These are phyloP conservation scores for Rhododendron simsii DNA, from an alignment of 148 eudicot species.

Conservation along the genomic window DNA sequence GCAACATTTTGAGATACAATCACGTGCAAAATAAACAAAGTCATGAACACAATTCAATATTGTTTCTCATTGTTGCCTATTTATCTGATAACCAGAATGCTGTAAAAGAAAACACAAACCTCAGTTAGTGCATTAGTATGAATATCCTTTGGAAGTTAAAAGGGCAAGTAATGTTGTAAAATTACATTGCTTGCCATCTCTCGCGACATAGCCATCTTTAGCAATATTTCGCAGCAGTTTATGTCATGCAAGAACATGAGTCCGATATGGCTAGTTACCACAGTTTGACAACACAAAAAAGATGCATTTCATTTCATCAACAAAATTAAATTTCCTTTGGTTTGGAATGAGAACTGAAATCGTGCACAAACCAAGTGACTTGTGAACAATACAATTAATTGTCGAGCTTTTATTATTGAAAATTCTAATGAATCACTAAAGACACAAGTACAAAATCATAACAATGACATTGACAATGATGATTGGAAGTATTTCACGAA, in stretches of 20 bases:
- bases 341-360: neutral
- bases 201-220: no score
- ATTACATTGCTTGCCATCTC: neutral
- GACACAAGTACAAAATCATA: neutral
- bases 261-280: neutral
- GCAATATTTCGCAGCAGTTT: neutral
- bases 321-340: neutral
- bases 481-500: no score
- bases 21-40: neutral
- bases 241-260: neutral
- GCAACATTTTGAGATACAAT: neutral
- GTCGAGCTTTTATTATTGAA: neutral
- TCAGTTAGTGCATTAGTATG: no score
- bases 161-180: neutral
- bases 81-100: neutral
- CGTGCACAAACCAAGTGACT: neutral
- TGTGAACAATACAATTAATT: neutral
- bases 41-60: neutral
- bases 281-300: neutral
- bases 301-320: neutral
- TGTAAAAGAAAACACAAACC: no score
- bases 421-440: neutral
- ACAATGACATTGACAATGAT: neutral
- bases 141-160: no score
- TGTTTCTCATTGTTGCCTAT: neutral